A percentile compares a stretch with the other conserved stretches of the same genome.
phyloP scores from a whole-genome alignment of 768 basidiomycete species.

The Psilocybe tampanensis region DNA sequence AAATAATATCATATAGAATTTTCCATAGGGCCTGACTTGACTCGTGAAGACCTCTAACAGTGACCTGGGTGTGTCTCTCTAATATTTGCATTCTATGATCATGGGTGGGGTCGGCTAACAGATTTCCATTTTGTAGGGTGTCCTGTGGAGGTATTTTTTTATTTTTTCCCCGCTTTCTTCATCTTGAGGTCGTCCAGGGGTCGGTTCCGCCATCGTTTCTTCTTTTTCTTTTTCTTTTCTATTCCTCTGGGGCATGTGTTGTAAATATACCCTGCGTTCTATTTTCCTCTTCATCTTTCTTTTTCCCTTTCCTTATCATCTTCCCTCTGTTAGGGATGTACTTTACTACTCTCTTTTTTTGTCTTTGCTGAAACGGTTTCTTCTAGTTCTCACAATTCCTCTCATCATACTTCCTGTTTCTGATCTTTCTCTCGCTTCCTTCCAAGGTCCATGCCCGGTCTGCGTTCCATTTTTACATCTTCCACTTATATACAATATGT shows the following conservation, averaged over 20 bases:
- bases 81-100: not conserved
- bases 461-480: not conserved
- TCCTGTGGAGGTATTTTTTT: not conserved
- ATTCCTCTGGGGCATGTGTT: not conserved
- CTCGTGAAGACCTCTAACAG: not conserved
- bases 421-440: not conserved
- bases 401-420: not conserved
- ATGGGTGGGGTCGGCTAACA: slow-evolving; percentile 8
- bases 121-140: slow-evolving; percentile 2
- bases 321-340: not conserved
- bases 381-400: not conserved
- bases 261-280: not conserved
- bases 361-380: not conserved
- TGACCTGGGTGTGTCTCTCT: not conserved
- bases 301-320: not conserved
- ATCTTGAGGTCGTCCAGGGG: too few relatives aligned
- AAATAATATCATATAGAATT: not conserved
- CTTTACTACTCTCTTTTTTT: not conserved
- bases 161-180: not conserved
- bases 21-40: too few relatives aligned
- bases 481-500: not conserved
- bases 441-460: not conserved
- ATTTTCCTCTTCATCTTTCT: not conserved
- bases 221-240: not conserved
- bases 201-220: not conserved